Conservation (phyloP, 306 rosid species). For the Vigna nakashimae region DNA sequence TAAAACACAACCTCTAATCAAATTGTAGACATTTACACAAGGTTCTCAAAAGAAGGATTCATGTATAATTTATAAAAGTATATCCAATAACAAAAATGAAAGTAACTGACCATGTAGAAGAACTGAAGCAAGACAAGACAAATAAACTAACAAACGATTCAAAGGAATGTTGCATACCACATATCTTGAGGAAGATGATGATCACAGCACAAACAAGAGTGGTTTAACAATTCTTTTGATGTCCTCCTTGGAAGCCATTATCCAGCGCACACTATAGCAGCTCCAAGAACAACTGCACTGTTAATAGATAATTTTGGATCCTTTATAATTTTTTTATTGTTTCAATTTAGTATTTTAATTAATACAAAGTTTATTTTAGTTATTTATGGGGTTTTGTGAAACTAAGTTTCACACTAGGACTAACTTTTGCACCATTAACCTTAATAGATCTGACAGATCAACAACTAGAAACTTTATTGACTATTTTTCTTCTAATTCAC, state of each 20-base stretch:
- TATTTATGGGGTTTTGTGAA: too few species aligned
- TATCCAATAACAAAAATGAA: slow-evolving; percentile 26
- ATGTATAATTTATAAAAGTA: slow-evolving; percentile 2
- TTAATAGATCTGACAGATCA: too few species aligned
- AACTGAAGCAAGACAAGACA: slow-evolving; percentile 18
- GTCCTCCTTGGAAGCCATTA: slow-evolving; percentile 78
- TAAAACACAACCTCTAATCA: not conserved
- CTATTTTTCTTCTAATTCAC: too few species aligned
- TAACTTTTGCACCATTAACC: too few species aligned
- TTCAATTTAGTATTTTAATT: too few species aligned
- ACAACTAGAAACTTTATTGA: too few species aligned
- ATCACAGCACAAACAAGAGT: slow-evolving; percentile 79
- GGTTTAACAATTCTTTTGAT: slow-evolving; percentile 82
- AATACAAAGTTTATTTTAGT: too few species aligned
- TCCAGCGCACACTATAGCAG: slow-evolving; percentile 91
- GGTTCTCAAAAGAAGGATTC: slow-evolving; percentile 32
- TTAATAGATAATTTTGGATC: slow-evolving; percentile 35
- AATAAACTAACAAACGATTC: slow-evolving; percentile 29
- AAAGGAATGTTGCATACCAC: slow-evolving; percentile 68
- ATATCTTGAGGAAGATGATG: slow-evolving; percentile 80
- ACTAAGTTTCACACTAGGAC: too few species aligned
- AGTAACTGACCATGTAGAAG: not conserved
- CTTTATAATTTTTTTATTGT: too few species aligned
- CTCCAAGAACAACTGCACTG: slow-evolving; percentile 96
- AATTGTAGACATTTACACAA: slow-evolving; percentile 24